phyloP scores from a whole-genome alignment of 768 basidiomycete species.

The Pulveroboletus sp. region DNA sequence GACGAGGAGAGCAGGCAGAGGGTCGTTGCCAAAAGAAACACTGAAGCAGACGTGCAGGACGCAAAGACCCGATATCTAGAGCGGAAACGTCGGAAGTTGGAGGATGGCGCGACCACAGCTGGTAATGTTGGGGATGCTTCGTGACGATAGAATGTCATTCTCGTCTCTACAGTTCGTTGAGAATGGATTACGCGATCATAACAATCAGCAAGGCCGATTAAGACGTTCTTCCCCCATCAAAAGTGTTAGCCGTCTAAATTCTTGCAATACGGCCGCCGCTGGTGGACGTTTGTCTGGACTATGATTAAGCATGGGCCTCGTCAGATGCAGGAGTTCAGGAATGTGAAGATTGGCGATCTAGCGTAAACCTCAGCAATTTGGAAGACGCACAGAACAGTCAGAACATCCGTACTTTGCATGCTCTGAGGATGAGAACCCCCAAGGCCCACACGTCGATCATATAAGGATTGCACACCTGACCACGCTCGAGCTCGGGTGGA shows the following conservation, averaged over 20 bases:
- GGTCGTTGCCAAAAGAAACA: slow-evolving; percentile 70
- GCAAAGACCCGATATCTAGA: slow-evolving; percentile 72
- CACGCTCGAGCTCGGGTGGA: slow-evolving; percentile 63
- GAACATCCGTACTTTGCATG: slow-evolving; percentile 50
- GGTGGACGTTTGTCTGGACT: slow-evolving; percentile 50
- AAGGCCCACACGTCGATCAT: slow-evolving; percentile 75
- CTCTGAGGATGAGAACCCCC: slow-evolving; percentile 57
- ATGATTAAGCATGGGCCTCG: slow-evolving; percentile 55
- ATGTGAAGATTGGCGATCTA: slow-evolving; percentile 55
- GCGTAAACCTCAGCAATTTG: slow-evolving; percentile 3
- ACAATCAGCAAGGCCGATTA: slow-evolving; percentile 10
- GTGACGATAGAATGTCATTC: slow-evolving; percentile 1
- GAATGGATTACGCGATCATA: background rate
- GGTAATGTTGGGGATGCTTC: slow-evolving; percentile 6
- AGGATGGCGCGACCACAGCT: slow-evolving; percentile 29
- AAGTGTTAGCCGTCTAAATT: slow-evolving; percentile 48
- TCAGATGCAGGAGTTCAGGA: slow-evolving; percentile 54
- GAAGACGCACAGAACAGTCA: background rate
- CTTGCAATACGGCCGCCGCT: slow-evolving; percentile 41
- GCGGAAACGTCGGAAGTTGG: slow-evolving; percentile 74
- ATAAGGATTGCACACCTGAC: slow-evolving; percentile 50
- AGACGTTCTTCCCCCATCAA: slow-evolving; percentile 36
- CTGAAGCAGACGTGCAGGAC: slow-evolving; percentile 63
- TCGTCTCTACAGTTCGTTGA: background rate
- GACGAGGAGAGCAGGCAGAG: slow-evolving; percentile 64